Base-by-base conservation (phyloP, 345 rosid species). In the Arabidopsis suecica region DNA sequence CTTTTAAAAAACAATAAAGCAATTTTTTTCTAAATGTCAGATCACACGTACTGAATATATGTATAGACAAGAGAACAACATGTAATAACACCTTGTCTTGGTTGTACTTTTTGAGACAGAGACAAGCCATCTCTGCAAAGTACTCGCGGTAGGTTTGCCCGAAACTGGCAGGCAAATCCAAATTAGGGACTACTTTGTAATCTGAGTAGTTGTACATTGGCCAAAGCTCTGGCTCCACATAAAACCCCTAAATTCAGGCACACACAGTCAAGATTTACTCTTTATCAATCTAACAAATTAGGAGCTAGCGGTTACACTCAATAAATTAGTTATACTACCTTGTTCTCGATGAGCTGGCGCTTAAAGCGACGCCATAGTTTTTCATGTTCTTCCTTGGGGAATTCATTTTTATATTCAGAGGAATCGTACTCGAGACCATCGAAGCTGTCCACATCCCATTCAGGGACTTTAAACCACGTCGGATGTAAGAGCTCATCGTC, bases 61-160 rank as follows among this genome's bases (percentile, higher is more conserved):
- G 8, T 7, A 5, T 3, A 36, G 38, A 36, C 7, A 36, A 7
- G 37, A 32, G 4, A 20, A 20, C 22, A 20, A 20, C 22, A 20
- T 20, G 22, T 20, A 20, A 20, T 20, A 20, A 20, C 22, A 20
- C 22, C 22, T 20, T 20, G 22, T 20, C 12, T 23, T 61, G 0
- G 22, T 25, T 63, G 53, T 44, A 63, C 3, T 28, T 62, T n/a
- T 28, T 3, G 51, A 62, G 14, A 62, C 68, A 62, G 38, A 62
- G 53, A 44, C 22, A 5, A 23, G 61, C 50, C 72, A 68, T 68
- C 61, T 68, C 72, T 40, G 28, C 50, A 13, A 51, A 68, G 50
- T 51, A 68, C 9, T 51, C 71, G 0, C 72, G 9, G 49, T 68
- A 23, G 22, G 72, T 68, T 68, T 53, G 61, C 10, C 13, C 61